Conservation (phyloP, 2,329 filamentous ascomycete genomes). For the Pestalotiopsis sp. region DNA sequence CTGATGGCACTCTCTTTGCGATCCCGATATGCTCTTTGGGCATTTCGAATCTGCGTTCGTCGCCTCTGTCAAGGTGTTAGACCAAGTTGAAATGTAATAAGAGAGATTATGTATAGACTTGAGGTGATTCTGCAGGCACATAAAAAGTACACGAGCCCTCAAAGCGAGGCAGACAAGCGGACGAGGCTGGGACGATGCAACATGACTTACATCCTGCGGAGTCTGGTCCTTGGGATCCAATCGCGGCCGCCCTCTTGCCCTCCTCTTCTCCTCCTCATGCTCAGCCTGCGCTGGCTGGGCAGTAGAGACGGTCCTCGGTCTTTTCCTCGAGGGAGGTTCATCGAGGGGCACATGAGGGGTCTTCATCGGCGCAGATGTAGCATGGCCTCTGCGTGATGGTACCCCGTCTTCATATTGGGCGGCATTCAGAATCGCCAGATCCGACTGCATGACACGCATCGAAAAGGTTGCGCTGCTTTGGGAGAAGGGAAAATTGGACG, state of each 20-base stretch:
- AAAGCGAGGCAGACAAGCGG: too few relatives aligned
- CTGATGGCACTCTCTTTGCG: slow-evolving; percentile 84
- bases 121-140: background rate
- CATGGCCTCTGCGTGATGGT: slow-evolving; percentile 19
- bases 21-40: slow-evolving; percentile 82
- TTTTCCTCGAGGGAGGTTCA: slow-evolving; percentile 31
- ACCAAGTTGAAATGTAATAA: slow-evolving; percentile 15
- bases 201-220: slow-evolving; percentile 72
- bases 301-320: slow-evolving; percentile 28
- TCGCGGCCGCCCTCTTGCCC: slow-evolving; percentile 73
- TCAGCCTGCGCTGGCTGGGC: slow-evolving; percentile 34
- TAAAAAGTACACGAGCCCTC: background rate
- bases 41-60: slow-evolving; percentile 83
- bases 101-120: background rate
- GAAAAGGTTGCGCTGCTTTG: background rate
- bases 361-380: slow-evolving; percentile 22
- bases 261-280: slow-evolving; percentile 55
- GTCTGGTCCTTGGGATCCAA: slow-evolving; percentile 79
- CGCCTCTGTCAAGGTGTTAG: slow-evolving; percentile 60
- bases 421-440: slow-evolving; percentile 48
- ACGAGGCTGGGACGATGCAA: background rate
- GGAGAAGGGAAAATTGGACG: background rate
- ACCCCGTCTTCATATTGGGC: slow-evolving; percentile 47
- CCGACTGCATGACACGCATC: slow-evolving; percentile 30
- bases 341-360: slow-evolving; percentile 4